Evolutionary conservation across 2,329 filamentous ascomycete species (phyloP).

Genomic region (Rutstroemia sydowiana): DNA sequence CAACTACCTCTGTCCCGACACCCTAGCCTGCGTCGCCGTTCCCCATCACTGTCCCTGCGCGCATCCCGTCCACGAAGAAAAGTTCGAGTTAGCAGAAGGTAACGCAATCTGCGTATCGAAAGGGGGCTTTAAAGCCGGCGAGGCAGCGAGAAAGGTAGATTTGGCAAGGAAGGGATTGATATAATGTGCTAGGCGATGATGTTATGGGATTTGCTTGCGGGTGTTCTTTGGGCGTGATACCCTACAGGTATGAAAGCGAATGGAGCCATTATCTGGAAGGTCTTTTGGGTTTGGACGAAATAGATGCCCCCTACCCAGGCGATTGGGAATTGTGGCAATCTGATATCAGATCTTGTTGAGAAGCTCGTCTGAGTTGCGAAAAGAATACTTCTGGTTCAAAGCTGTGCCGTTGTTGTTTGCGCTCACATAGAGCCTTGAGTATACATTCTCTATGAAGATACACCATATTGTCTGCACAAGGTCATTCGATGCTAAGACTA

Average conservation of each 20-base stretch:
- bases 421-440: too few relatives aligned
- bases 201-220: neutral
- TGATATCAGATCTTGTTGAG: too few relatives aligned
- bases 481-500: too few relatives aligned
- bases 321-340: too few relatives aligned
- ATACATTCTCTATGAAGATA: too few relatives aligned
- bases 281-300: neutral
- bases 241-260: neutral
- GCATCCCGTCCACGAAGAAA: slow-evolving; percentile 69
- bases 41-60: slow-evolving; percentile 95
- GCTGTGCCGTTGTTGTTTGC: too few relatives aligned
- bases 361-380: too few relatives aligned
- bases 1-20: slow-evolving; percentile 91
- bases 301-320: neutral
- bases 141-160: slow-evolving; percentile 69
- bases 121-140: slow-evolving; percentile 65
- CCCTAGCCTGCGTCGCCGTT: slow-evolving; percentile 90
- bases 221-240: neutral
- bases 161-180: slow-evolving; percentile 72
- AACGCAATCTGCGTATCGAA: slow-evolving; percentile 67
- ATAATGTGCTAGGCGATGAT: slow-evolving; percentile 31
- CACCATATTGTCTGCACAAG: too few relatives aligned
- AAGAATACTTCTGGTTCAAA: too few relatives aligned
- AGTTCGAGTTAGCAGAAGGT: slow-evolving; percentile 66
- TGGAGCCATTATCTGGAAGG: neutral